Base-by-base conservation (phyloP, 257 asterid species). In the Orobanche coerulescens region DNA sequence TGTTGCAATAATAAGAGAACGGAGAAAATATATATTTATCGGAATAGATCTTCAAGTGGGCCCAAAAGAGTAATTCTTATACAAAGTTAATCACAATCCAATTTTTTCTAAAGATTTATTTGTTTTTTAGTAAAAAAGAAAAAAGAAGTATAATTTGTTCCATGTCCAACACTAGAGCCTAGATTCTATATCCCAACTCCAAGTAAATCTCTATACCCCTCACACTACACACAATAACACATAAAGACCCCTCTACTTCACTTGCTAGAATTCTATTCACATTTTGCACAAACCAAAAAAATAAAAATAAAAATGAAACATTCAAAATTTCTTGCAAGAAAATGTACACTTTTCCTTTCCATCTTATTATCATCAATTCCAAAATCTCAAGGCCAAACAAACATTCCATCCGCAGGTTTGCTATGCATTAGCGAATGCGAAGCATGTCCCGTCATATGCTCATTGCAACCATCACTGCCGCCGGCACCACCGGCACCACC, bases 391-490 rank as follows among this genome's bases (percentile, higher is more conserved):
- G 14, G 16, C 36, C 85, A 80, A 63, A 55, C 75, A 13, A 22
- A 42, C 47, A 14, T n/a, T 11, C 72, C 84, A 9, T 51, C 74
- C 4, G 50, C 75, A 20, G 72, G 79, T 55, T 60, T 82, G 66
- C 64, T 84, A 12, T 90, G 95, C 77, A 81, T 86, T 3, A 86
- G 92, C 65, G 92, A 86, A 4, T 86, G 95, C 37, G 72, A 47
- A 12, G 73, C 90, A 0, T 90, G 97, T 70, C 93, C 97, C 0
- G 77, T 73, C 68, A 79, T 81, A 9, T 90, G 97, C 78, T 84
- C 95, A 0, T 77, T 92, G 8, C 94, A 92, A 19, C 86, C 95
- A 4, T 42, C 84, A 7, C 53, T 83, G 0, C 58, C 65, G 10
- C 23, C 71, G 1, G 19, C 72, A 0, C 79, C 75, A 2, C 71